phyloP scores from a whole-genome alignment of 768 basidiomycete species.

The Paxillus ammoniavirescens region DNA sequence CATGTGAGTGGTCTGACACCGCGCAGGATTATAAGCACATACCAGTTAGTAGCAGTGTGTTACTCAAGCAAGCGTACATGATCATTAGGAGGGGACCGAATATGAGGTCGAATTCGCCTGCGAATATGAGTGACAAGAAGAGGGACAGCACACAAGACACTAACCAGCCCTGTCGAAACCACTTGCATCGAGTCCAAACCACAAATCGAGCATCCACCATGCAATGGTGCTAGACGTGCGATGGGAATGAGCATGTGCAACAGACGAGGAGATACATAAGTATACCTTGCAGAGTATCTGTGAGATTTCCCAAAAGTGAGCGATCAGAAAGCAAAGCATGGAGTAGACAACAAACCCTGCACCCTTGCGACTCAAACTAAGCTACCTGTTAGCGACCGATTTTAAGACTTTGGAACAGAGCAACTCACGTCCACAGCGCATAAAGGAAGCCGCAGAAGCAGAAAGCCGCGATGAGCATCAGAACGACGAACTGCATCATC shows the following conservation, averaged over 20 bases:
- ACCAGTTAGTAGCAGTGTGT: constrained; percentile 90
- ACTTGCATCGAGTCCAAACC: constrained; percentile 92
- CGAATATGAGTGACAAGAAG: constrained; percentile 4
- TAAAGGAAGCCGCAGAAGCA: constrained; percentile 94
- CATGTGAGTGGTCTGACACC: constrained; percentile 4
- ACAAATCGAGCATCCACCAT: constrained; percentile 95
- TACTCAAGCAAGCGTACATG: constrained; percentile 87
- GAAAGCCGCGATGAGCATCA: constrained; percentile 84
- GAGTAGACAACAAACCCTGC: constrained; percentile 43
- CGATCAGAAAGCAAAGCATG: neutral
- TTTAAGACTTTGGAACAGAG: neutral
- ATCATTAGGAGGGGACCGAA: constrained; percentile 93
- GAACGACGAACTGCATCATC: constrained; percentile 83
- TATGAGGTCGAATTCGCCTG: constrained; percentile 76
- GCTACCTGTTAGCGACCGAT: constrained; percentile 3
- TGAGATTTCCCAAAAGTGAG: constrained; percentile 14
- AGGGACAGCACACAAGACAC: constrained; percentile 27
- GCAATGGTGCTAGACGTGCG: constrained; percentile 53
- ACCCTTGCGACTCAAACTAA: constrained; percentile 60
- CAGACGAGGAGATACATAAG: neutral
- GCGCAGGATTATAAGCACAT: constrained; percentile 19
- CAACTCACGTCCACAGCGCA: constrained; percentile 86
- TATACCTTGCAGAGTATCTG: constrained; percentile 37
- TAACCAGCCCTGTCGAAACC: constrained; percentile 82
- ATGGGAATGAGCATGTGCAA: constrained; percentile 6